Evolutionary conservation across 768 basidiomycete species (phyloP), one percentile per base, ranked within the genome.

Genomic region (Tephrocybe sp.): DNA sequence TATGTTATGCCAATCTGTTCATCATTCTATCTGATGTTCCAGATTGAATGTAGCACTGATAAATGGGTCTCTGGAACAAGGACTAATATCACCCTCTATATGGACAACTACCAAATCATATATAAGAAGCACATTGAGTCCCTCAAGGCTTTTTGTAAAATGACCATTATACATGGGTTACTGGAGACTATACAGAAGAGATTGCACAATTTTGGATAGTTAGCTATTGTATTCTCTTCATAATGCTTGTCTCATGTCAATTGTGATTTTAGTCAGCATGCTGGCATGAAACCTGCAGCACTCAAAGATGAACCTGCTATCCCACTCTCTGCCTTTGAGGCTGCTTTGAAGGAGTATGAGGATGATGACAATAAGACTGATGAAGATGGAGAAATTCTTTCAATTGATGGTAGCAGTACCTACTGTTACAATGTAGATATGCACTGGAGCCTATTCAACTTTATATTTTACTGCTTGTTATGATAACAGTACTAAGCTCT

Each of bases 31-130:
- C 20, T 36, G 33, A 48, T 8, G 3, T 45, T 20, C 24, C 28
- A 58, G 56, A 58, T 56, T 33, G 54, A 61, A 26, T 55, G 55
- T 26, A 44, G 32, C 25, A 58, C 58, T 34, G 42, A 61, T 28
- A 45, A 60, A 41, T 53, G 51, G 39, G 23, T 49, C 1, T 57
- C 56, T 11, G 54, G 59, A 1, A 51, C 39, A 24, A 45, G 43
- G 36, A 60, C 51, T 26, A 51, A 57, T n/a, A 45, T 60, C 32
- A 32, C 47, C 1, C 58, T 61, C 51, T 53, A 43, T 23, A 38
- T 42, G 2, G 53, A 51, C 23, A 45, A 58, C 25, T 61, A 61
- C 28, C 34, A 47, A 17, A 12, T 4, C 3, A 48, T 51, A 2
- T 58, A 58, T 26, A 33, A 39, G 30, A 41, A 40, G 15, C 56